Percentiles rank a stretch among this genome's conserved stretches.
Evolutionary conservation across 1,284 basidiomycete species (phyloP).

Genomic region (Marasmius sp.): DNA sequence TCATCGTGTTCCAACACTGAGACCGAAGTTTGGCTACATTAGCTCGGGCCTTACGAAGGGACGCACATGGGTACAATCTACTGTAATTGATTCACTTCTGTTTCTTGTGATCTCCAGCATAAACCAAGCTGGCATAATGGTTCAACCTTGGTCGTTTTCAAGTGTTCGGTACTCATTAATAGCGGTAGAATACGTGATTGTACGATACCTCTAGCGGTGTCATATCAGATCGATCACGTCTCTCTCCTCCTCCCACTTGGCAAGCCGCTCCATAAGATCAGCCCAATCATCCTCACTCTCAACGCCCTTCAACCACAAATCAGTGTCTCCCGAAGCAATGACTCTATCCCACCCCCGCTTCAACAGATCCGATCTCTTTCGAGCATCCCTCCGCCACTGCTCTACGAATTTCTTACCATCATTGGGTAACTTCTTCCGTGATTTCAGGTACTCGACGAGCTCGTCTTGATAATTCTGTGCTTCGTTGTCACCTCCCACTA

Average conservation of each 20-base stretch:
- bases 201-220: too few relatives aligned
- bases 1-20: neutral
- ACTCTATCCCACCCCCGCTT: constrained; percentile 46
- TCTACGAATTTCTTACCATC: constrained; percentile 48
- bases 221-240: neutral
- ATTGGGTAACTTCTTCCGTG: constrained; percentile 37
- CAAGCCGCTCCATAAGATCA: constrained; percentile 43
- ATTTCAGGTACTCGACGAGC: constrained; percentile 44
- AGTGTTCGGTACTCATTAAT: too few relatives aligned
- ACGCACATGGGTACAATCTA: constrained; percentile 50
- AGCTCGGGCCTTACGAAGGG: constrained; percentile 55
- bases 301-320: constrained; percentile 24
- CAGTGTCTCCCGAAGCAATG: neutral
- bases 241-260: constrained; percentile 49
- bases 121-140: neutral
- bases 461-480: constrained; percentile 49
- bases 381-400: constrained; percentile 42
- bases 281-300: constrained; percentile 49
- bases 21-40: neutral
- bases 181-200: too few relatives aligned
- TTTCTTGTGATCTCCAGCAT: neutral
- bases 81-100: constrained; percentile 30
- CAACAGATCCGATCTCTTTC: constrained; percentile 31
- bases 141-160: too few relatives aligned
- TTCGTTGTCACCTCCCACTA: constrained; percentile 32